Base-by-base conservation (phyloP, 2,329 filamentous ascomycete species). In the Aspergillus sp. region DNA sequence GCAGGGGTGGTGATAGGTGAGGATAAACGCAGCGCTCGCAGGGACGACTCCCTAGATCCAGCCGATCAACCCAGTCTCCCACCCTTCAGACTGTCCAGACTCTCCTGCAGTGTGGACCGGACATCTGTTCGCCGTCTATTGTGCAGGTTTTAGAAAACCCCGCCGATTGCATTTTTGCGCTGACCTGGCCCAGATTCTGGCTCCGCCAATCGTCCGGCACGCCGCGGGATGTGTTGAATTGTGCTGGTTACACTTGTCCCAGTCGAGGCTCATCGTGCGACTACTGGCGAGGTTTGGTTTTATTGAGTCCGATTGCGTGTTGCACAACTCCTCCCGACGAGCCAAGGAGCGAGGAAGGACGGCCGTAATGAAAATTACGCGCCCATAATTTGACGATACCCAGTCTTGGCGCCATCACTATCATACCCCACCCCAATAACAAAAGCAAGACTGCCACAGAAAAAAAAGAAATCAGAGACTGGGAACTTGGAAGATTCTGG, bases 71-170 rank as follows among this genome's bases (percentile, higher is more conserved):
- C 13, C 34, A 15, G 34, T 41, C 15, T 15, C 9, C 11, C 15
- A 17, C 34, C 7, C 46, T 48, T n/a, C n/a, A n/a, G 4, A 22
- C 19, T 41, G 34, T 41, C 34, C 34, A 38, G 34, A 4, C 34
- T 11, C 8, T 13, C 11, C 34, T 41, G 34, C 34, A 41, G 34
- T 41, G 34, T 50, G 46, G 56, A 63, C 56, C 49, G 23, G 23
- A 54, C 59, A 61, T 59, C 52, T 60, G 60, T 54, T 53, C 60
- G 47, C 49, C 46, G 53, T 55, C 34, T 34, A 62, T 64, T 64
- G 63, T 64, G 58, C 48, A 62, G 55, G 60, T 63, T 62, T 64
- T 60, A 56, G 51, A 43, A 30, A 43, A 30, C 17, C 31, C 43
- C 53, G 28, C 48, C 48, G 48, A 28, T 48, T 48, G 19, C 22